phyloP scores from a whole-genome alignment of 352 stramenopile genomes.

The Phytophthora hybrid region DNA sequence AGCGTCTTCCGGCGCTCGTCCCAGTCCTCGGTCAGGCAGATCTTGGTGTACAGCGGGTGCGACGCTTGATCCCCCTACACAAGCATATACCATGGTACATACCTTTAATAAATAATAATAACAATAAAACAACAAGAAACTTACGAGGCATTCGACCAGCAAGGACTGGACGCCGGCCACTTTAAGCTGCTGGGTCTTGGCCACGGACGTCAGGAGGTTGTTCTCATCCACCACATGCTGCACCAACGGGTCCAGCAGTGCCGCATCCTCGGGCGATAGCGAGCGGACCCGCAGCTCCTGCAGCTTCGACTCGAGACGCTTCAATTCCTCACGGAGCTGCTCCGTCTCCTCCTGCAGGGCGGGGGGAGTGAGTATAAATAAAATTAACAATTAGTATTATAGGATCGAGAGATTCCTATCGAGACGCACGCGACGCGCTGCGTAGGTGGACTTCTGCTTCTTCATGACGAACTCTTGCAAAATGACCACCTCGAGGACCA shows the following conservation, averaged over 20 bases:
- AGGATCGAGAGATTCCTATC: neutral
- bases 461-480: slow-evolving; percentile 16
- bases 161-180: slow-evolving; percentile 42
- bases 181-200: slow-evolving; percentile 41
- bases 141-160: slow-evolving; percentile 33
- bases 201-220: slow-evolving; percentile 30
- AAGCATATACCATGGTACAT: neutral
- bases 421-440: slow-evolving; percentile 7
- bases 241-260: slow-evolving; percentile 15
- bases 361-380: neutral
- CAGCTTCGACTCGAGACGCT: slow-evolving; percentile 22
- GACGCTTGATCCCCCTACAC: slow-evolving; percentile 19
- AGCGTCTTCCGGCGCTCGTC: slow-evolving; percentile 38
- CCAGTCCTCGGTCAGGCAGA: slow-evolving; percentile 29
- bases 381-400: neutral
- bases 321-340: slow-evolving; percentile 13
- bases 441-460: slow-evolving; percentile 30
- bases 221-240: slow-evolving; percentile 30
- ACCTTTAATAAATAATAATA: neutral
- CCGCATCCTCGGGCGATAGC: slow-evolving; percentile 18
- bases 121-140: neutral
- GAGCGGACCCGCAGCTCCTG: slow-evolving; percentile 21
- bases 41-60: slow-evolving; percentile 25
- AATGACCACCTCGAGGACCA: neutral
- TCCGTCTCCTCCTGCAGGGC: slow-evolving; percentile 28